Evolutionary conservation across 805 yeast species (phyloP).

Genomic region (Pichia eremophila): DNA sequence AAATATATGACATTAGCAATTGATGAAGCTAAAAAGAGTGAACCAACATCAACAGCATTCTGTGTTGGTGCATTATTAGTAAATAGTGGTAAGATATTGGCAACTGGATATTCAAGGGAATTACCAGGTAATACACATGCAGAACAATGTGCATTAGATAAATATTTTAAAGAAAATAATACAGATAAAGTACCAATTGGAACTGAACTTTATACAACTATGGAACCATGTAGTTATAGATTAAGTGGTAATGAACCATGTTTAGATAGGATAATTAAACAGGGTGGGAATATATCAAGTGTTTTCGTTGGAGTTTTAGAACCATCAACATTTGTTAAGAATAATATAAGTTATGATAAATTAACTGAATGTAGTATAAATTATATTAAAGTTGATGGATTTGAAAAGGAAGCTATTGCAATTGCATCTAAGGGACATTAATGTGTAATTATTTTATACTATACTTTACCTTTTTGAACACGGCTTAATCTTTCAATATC

Average conservation of each 20-base stretch:
- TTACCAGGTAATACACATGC: conserved; percentile 95
- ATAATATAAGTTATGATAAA: conserved; percentile 54
- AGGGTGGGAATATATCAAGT: conserved; percentile 28
- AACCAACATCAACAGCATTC: conserved; percentile 75
- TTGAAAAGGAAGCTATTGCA: conserved; percentile 55
- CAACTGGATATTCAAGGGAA: conserved; percentile 85
- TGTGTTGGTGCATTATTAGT: conserved; percentile 90
- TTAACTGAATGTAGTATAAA: conserved; percentile 51
- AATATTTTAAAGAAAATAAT: conserved; percentile 40
- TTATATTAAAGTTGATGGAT: conserved; percentile 77
- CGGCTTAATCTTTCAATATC: conserved; percentile 45
- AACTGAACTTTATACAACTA: conserved; percentile 80
- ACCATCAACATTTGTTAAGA: conserved; percentile 79
- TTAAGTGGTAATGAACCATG: conserved; percentile 89
- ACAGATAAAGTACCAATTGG: conserved; percentile 52
- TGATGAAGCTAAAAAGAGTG: conserved; percentile 70
- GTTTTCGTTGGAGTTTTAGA: conserved; percentile 90
- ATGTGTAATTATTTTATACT: not conserved
- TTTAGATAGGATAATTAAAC: conserved; percentile 57
- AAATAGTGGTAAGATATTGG: conserved; percentile 52
- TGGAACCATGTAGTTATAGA: conserved; percentile 93
- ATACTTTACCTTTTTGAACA: conserved; percentile 15
- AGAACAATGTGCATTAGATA: conserved; percentile 86
- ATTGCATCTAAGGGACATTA: conserved; percentile 70
- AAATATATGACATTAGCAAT: conserved; percentile 69